Evolutionary conservation across 2,329 filamentous ascomycete genomes (phyloP).

Genomic region (Penicillium sp.): DNA sequence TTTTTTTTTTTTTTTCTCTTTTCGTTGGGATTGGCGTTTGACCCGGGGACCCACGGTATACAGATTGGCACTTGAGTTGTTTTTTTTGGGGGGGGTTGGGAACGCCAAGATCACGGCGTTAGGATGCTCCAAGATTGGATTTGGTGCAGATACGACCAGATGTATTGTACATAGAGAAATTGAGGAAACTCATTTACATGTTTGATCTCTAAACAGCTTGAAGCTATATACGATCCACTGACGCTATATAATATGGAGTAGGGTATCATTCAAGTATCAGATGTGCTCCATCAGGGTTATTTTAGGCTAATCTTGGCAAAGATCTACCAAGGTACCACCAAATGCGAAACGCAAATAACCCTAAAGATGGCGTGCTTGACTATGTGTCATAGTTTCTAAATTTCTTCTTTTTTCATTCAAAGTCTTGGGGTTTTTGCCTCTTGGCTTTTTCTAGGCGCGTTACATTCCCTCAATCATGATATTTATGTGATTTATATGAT

Average conservation of each 20-base stretch:
- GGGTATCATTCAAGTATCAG: background rate
- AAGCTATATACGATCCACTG: too few species aligned
- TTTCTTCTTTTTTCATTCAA: background rate
- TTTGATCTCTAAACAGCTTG: background rate
- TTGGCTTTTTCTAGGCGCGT: background rate
- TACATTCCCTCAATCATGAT: background rate
- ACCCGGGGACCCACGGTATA: conserved; percentile 17
- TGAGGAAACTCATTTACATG: conserved; percentile 9
- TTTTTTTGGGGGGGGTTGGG: conserved; percentile 8
- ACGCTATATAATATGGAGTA: background rate
- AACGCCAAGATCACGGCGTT: conserved; percentile 24
- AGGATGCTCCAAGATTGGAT: conserved; percentile 7
- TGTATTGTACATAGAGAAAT: conserved; percentile 28
- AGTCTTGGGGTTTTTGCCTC: background rate
- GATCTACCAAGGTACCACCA: too few species aligned
- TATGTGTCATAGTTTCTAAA: conserved; percentile 3
- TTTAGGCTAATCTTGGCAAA: background rate
- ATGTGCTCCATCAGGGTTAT: background rate
- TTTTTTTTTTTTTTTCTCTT: background rate
- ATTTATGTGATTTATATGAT: too few species aligned
- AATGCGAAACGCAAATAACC: background rate
- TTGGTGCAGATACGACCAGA: conserved; percentile 20
- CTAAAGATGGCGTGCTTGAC: conserved; percentile 7
- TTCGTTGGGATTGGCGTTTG: conserved; percentile 16
- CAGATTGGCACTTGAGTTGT: conserved; percentile 23